These are phyloP conservation scores for Megacollybia marginata DNA, from an alignment of 768 basidiomycete species.

Conservation along the genomic window DNA sequence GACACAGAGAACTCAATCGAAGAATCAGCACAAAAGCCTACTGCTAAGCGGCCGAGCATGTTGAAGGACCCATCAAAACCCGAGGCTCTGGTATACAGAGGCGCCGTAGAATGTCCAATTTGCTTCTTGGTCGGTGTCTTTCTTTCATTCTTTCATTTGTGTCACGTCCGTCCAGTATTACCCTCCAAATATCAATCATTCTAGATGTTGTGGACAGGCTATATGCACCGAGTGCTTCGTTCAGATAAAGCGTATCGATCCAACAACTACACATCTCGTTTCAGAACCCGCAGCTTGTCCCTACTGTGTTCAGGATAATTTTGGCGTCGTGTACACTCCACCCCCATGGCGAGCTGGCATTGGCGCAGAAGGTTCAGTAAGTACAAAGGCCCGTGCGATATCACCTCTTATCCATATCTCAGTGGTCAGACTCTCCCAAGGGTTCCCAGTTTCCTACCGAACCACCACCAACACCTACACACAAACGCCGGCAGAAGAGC, in stretches of 20 bases:
- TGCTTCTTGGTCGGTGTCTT: conserved; percentile 80
- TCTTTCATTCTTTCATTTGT: conserved; percentile 16
- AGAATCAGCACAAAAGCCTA: conserved; percentile 25
- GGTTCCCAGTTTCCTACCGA: conserved; percentile 33
- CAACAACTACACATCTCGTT: conserved; percentile 89
- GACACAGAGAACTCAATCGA: conserved; percentile 47
- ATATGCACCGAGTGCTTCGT: conserved; percentile 99
- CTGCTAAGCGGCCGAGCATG: conserved; percentile 46
- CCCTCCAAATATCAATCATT: conserved; percentile 93
- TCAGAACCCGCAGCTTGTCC: conserved; percentile 97
- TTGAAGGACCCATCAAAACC: conserved; percentile 63
- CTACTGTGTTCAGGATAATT: conserved; percentile 96
- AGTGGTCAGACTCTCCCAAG: conserved; percentile 50
- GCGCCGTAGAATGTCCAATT: conserved; percentile 92
- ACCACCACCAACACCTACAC: conserved; percentile 32
- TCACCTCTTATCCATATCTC: conserved; percentile 16
- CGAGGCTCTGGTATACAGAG: conserved; percentile 77
- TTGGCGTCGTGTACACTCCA: conserved; percentile 84
- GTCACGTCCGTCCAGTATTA: conserved; percentile 64
- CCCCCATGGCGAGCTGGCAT: conserved; percentile 79
- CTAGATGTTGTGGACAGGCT: conserved; percentile 96
- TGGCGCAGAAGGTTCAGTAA: conserved; percentile 63
- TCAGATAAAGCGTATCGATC: conserved; percentile 95
- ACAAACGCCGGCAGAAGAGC: conserved; percentile 81
- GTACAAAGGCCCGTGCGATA: conserved; percentile 16